Evolutionary conservation across 352 stramenopile genomes (phyloP), one percentile per base, ranked within the genome.

Genomic region (Phytophthora tentaculata): DNA sequence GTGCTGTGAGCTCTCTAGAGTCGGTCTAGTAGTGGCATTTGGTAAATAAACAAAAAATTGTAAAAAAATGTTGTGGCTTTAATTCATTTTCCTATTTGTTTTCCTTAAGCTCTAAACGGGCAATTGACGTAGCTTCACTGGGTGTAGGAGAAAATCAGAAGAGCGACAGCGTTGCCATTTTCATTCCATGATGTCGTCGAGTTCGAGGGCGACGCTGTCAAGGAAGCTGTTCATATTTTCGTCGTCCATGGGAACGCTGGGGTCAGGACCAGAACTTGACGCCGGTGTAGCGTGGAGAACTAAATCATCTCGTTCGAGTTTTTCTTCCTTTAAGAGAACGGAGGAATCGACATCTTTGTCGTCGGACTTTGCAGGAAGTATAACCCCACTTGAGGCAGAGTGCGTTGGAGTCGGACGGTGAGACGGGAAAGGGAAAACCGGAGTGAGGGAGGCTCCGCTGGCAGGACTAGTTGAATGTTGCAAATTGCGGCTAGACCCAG

Each of bases 221-320:
- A 94, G 84, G 63, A 94, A 91, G 50, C 70, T 81, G 65, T 73
- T 92, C 83, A 94, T 94, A 71, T 94, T 84, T 67, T 92, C 86
- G 32, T 83, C 76, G 49, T 83, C 76, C 69, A 83, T 83, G 47
- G 45, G 47, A 2, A 69, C 64, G 12, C 44, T 67, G 20, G 65
- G 23, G 14, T 77, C 76, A 41, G 63, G 49, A 12, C 23, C 60
- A 55, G 50, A 32, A 20, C 20, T 49, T 51, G 26, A 28, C 13
- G 35, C 54, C 7, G 24, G 13, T 24, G 47, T 41, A 7, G 62
- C 43, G 35, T 67, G n/a, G 8, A 61, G 26, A 13, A 35, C 54
- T 29, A 77, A 41, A 64, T 72, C 52, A n/a, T 67, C 44, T 64
- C 49, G 60, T 44, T 64, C 56, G 4, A 44, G 8, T 37, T 71